These are phyloP conservation scores for Microbotryum lychnidis-dioicae DNA, from an alignment of 1,284 basidiomycete species.

Conservation along the genomic window DNA sequence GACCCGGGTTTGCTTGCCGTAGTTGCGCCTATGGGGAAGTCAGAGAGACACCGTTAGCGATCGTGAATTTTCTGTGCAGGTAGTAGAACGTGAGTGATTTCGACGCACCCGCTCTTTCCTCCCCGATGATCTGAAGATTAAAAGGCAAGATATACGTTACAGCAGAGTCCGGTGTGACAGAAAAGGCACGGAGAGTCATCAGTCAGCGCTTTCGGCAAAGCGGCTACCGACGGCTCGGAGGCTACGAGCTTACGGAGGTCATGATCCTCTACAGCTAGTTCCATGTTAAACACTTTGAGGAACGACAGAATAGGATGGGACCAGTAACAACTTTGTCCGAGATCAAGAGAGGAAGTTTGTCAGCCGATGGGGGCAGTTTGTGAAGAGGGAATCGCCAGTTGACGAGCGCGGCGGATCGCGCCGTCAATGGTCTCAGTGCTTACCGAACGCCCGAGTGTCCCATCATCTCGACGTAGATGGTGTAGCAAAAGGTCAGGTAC, in stretches of 20 bases:
- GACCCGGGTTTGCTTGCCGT: constrained; percentile 3
- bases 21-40: constrained; percentile 2
- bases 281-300: not conserved
- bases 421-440: too few species aligned
- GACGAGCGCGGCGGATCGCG: too few species aligned
- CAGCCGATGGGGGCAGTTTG: too few species aligned
- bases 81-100: fast-evolving
- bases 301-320: too few species aligned
- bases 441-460: constrained; percentile 30
- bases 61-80: too few species aligned
- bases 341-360: too few species aligned
- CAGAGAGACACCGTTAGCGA: not conserved
- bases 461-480: constrained; percentile 10
- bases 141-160: not conserved
- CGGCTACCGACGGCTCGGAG: too few species aligned
- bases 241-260: not conserved
- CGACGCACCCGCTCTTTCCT: not conserved
- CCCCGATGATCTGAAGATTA: not conserved
- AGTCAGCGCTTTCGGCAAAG: too few species aligned
- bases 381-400: too few species aligned
- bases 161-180: too few species aligned
- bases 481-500: constrained; percentile 6
- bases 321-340: too few species aligned
- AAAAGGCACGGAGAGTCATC: too few species aligned
- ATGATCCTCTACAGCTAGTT: not conserved